These are phyloP conservation scores for Fraxinus pennsylvanica DNA, from an alignment of 257 asterid genomes.

Conservation along the genomic window DNA sequence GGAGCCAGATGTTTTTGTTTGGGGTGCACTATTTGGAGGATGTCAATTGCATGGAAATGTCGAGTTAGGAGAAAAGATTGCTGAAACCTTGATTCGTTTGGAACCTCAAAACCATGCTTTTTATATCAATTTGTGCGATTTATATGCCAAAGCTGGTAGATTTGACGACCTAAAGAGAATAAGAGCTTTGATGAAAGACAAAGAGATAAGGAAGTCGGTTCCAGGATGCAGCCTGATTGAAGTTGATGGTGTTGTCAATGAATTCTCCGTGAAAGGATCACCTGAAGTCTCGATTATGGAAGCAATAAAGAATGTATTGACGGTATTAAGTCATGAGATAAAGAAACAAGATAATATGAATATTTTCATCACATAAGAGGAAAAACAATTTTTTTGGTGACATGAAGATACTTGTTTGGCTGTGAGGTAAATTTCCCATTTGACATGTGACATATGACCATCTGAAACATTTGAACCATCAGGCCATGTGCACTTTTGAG, in stretches of 20 bases:
- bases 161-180: slow-evolving; percentile 52
- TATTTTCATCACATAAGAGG: slow-evolving; percentile 8
- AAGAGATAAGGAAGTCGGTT: slow-evolving; percentile 47
- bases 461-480: slow-evolving; percentile 1
- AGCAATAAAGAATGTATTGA: slow-evolving; percentile 36
- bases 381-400: not conserved
- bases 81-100: slow-evolving; percentile 50
- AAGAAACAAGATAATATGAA: slow-evolving; percentile 33
- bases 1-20: slow-evolving; percentile 71
- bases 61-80: slow-evolving; percentile 61
- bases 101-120: slow-evolving; percentile 76
- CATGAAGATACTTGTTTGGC: slow-evolving; percentile 4
- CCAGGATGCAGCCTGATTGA: slow-evolving; percentile 75
- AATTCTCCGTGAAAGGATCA: slow-evolving; percentile 67
- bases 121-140: slow-evolving; percentile 60
- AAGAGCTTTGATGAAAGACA: slow-evolving; percentile 58
- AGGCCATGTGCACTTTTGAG: not conserved
- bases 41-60: slow-evolving; percentile 73
- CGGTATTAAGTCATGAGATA: slow-evolving; percentile 47
- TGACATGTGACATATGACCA: slow-evolving; percentile 1
- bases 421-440: not conserved
- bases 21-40: slow-evolving; percentile 87
- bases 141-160: slow-evolving; percentile 67
- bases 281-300: slow-evolving; percentile 39
- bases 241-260: slow-evolving; percentile 59